phyloP scores from a whole-genome alignment of 305 asterid genomes.

The Solanum hybrid region DNA sequence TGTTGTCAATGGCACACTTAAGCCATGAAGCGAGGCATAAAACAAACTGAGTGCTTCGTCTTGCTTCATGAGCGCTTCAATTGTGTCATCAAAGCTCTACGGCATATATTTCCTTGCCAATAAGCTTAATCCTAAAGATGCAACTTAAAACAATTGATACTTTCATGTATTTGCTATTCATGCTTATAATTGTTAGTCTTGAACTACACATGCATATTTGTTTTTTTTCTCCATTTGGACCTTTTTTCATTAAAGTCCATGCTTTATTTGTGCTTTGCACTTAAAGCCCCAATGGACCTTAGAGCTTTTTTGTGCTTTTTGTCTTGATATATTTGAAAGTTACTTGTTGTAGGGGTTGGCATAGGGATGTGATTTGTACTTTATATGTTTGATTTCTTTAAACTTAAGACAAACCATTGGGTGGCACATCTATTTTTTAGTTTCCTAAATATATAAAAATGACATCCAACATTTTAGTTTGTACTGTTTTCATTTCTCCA shows the following conservation, averaged over 20 bases:
- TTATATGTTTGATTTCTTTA: not conserved
- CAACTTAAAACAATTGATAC: not conserved
- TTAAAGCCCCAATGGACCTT: not conserved
- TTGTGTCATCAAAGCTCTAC: not conserved
- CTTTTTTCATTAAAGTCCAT: not conserved
- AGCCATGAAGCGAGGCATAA: not conserved
- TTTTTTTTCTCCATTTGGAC: not conserved
- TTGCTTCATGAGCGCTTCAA: not conserved
- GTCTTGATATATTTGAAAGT: not conserved
- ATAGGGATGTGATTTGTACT: not conserved
- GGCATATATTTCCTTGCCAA: not conserved
- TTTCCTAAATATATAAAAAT: not conserved
- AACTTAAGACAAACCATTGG: not conserved
- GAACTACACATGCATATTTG: not conserved
- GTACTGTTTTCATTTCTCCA: not conserved
- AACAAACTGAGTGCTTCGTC: not conserved
- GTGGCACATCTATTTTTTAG: not conserved
- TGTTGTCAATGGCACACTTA: not conserved
- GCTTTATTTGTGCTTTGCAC: not conserved
- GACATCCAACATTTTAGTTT: not conserved
- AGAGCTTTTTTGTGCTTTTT: not conserved
- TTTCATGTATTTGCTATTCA: not conserved
- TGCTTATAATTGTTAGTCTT: not conserved
- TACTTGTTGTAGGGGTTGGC: not conserved
- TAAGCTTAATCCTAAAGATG: not conserved